Evolutionary conservation across 768 basidiomycete genomes (phyloP).

Genomic region (Gymnopilus dilepis): DNA sequence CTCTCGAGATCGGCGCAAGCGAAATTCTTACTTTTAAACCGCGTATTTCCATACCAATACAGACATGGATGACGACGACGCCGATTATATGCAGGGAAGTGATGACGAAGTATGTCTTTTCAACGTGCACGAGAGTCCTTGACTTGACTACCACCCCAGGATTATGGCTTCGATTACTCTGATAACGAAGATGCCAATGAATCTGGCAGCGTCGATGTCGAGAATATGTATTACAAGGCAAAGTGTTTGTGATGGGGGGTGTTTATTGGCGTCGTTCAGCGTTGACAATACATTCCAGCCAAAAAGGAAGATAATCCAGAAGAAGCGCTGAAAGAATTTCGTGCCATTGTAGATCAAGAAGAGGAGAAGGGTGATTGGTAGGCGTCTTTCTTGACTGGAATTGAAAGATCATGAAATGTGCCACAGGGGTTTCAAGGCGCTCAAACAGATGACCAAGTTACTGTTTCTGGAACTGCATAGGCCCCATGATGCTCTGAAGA

Average conservation of each 20-base stretch:
- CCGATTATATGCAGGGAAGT: conserved; percentile 91
- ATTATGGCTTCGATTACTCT: conserved; percentile 96
- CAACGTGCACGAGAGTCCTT: conserved; percentile 5
- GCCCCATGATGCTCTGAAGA: conserved; percentile 83
- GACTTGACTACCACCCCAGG: conserved; percentile 48
- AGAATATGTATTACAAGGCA: conserved; percentile 98
- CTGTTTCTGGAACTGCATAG: conserved; percentile 80
- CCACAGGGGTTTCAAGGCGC: conserved; percentile 95
- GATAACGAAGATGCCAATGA: conserved; percentile 87
- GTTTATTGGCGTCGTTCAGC: background rate
- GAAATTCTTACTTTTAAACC: background rate
- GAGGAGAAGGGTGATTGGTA: conserved; percentile 95
- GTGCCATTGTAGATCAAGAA: conserved; percentile 87
- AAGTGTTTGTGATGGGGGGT: conserved; percentile 68
- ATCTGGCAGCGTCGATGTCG: conserved; percentile 83
- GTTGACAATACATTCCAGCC: conserved; percentile 48
- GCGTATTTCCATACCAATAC: background rate
- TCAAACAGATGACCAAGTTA: conserved; percentile 97
- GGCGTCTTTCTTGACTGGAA: conserved; percentile 22
- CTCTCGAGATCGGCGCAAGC: conserved; percentile 9
- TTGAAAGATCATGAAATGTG: background rate
- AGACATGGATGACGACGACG: conserved; percentile 90
- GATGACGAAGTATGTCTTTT: conserved; percentile 71
- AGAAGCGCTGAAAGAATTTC: conserved; percentile 88
- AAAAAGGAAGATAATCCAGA: conserved; percentile 96